Conservation (phyloP, 1,284 basidiomycete species). For the Fomitopsis betulina region DNA sequence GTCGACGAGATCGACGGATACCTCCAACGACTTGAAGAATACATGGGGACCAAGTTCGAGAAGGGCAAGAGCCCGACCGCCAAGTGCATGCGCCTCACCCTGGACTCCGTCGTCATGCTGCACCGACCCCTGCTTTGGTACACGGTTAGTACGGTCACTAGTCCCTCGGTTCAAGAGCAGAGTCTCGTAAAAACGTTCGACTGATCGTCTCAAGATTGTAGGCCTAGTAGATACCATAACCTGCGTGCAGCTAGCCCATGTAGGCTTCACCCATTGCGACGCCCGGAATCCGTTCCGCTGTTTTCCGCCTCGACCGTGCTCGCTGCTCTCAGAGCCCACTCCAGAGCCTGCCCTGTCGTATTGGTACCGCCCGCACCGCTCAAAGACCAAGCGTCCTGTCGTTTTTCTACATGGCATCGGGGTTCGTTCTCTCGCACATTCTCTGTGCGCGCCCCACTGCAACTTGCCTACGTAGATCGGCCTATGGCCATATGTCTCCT, state of each 20-base stretch:
- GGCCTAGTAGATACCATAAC: conserved; percentile 43
- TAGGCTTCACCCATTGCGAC: conserved; percentile 53
- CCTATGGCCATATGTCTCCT: conserved; percentile 48
- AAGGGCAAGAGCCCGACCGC: conserved; percentile 32
- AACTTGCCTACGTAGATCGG: conserved; percentile 44
- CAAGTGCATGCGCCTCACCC: conserved; percentile 45
- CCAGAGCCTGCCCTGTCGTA: conserved; percentile 42
- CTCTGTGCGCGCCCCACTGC: neutral
- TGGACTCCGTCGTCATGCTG: conserved; percentile 48
- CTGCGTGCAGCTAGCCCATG: conserved; percentile 30
- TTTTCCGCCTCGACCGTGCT: conserved; percentile 51
- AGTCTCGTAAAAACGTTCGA: too few species aligned
- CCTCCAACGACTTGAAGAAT: conserved; percentile 31
- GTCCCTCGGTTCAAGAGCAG: too few species aligned
- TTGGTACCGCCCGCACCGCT: conserved; percentile 58
- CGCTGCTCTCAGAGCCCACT: conserved; percentile 39
- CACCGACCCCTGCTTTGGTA: conserved; percentile 66
- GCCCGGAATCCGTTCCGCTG: conserved; percentile 32
- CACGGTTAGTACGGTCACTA: conserved; percentile 33
- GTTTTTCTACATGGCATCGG: conserved; percentile 66
- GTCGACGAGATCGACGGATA: conserved; percentile 45
- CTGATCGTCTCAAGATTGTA: conserved; percentile 40
- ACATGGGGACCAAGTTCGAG: conserved; percentile 35
- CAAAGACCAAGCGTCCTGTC: conserved; percentile 42
- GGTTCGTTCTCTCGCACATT: conserved; percentile 30